These are phyloP conservation scores for Bacidia rubella DNA, from an alignment of 495 filamentous ascomycete species.

Conservation along the genomic window DNA sequence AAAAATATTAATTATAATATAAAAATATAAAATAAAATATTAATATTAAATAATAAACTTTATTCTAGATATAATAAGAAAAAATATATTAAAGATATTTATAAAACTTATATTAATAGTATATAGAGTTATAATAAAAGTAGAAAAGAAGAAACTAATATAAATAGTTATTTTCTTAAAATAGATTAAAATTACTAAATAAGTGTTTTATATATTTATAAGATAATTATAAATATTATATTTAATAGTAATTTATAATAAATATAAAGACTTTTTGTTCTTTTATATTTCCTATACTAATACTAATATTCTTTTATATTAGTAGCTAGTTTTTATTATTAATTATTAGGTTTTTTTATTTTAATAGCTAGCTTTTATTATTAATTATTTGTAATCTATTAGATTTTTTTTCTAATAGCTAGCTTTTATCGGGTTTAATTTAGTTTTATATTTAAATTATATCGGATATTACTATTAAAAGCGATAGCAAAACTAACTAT, in stretches of 20 bases:
- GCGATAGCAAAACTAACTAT: background rate
- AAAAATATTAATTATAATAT: background rate
- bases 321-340: background rate
- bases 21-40: background rate
- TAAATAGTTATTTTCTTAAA: background rate
- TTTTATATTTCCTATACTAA: slow-evolving; percentile 2
- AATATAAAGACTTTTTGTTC: slow-evolving; percentile 2
- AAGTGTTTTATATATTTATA: background rate
- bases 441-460: background rate
- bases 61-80: background rate
- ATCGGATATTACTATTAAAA: slow-evolving; percentile 1
- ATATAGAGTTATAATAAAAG: background rate
- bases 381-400: background rate
- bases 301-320: background rate
- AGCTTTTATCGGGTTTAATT: background rate
- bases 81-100: background rate
- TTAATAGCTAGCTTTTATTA: background rate
- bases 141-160: background rate
- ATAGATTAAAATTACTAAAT: background rate
- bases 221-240: background rate
- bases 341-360: background rate
- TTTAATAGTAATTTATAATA: background rate
- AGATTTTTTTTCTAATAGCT: background rate
- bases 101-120: slow-evolving; percentile 1
- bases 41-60: background rate